phyloP scores from a whole-genome alignment of 116 monocot species.

The Zostera marina region DNA sequence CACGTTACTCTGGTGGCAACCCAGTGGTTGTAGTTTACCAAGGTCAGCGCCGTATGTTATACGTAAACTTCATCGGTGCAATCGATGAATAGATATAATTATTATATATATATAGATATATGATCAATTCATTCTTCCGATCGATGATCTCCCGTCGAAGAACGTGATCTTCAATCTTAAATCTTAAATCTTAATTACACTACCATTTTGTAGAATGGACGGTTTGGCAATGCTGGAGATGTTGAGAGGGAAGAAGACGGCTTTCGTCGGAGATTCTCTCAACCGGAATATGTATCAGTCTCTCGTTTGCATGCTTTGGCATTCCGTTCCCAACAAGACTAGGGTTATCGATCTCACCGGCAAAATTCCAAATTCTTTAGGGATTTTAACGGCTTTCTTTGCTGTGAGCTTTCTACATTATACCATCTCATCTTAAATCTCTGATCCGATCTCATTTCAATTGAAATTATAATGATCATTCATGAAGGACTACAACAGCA shows the following conservation, averaged over 20 bases:
- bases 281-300: conserved; percentile 89
- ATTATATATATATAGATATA: too few species aligned
- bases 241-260: conserved; percentile 47
- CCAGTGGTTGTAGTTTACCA: conserved; percentile 32
- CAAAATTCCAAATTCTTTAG: conserved; percentile 18
- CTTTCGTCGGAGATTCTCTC: conserved; percentile 66
- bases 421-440: too few species aligned
- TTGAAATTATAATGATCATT: not conserved
- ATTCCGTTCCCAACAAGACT: conserved; percentile 16
- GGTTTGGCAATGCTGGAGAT: conserved; percentile 40
- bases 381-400: conserved; percentile 26
- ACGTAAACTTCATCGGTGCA: too few species aligned
- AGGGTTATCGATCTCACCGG: conserved; percentile 33
- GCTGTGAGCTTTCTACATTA: conserved; percentile 9
- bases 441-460: too few species aligned
- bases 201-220: conserved; percentile 23
- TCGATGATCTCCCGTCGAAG: too few species aligned
- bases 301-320: conserved; percentile 40
- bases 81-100: too few species aligned
- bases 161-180: too few species aligned
- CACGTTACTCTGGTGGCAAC: conserved; percentile 40
- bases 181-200: not conserved
- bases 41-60: too few species aligned
- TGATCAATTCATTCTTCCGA: too few species aligned
- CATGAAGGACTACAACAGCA: conserved; percentile 60